phyloP scores from a whole-genome alignment of 208 protist genomes.

The Leptomonas pyrrhocoris region DNA sequence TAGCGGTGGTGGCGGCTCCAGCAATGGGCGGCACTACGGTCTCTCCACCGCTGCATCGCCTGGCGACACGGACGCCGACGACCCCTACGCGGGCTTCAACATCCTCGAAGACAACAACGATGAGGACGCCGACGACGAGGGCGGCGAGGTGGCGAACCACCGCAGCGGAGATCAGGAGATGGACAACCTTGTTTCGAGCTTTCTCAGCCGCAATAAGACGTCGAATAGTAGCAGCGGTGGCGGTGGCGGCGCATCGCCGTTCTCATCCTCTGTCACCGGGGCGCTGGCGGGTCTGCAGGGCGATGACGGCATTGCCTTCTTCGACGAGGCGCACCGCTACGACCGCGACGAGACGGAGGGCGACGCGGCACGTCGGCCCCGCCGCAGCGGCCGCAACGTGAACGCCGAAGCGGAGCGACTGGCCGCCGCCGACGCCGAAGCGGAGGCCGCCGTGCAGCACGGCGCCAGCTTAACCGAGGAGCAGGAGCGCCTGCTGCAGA shows the following conservation, averaged over 20 bases:
- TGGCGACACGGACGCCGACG: constrained; percentile 23
- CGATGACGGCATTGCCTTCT: constrained; percentile 63
- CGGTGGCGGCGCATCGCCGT: not conserved
- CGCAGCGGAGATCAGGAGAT: constrained; percentile 39
- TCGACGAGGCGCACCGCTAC: constrained; percentile 35
- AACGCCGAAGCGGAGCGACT: constrained; percentile 30
- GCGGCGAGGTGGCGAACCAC: constrained; percentile 8
- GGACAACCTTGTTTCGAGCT: constrained; percentile 54
- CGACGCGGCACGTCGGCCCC: constrained; percentile 11
- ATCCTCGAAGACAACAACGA: constrained; percentile 64
- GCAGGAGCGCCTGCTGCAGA: constrained; percentile 79
- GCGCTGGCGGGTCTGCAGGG: constrained; percentile 25
- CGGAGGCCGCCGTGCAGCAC: constrained; percentile 45
- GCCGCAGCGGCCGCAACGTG: constrained; percentile 14
- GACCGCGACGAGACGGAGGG: constrained; percentile 34
- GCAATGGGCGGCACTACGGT: not conserved
- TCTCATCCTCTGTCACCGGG: not conserved
- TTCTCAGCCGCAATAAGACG: constrained; percentile 35
- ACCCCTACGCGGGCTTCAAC: constrained; percentile 57
- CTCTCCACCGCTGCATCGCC: constrained; percentile 12
- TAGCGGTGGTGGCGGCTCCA: not conserved
- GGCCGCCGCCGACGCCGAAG: constrained; percentile 44
- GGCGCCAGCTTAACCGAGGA: constrained; percentile 69
- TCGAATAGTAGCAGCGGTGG: not conserved
- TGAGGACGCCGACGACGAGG: constrained; percentile 29